A percentile compares a stretch with the other conserved stretches of the same genome.
These are phyloP conservation scores for Annulohypoxylon moriforme DNA, from an alignment of 495 filamentous ascomycete genomes.

Conservation along the genomic window DNA sequence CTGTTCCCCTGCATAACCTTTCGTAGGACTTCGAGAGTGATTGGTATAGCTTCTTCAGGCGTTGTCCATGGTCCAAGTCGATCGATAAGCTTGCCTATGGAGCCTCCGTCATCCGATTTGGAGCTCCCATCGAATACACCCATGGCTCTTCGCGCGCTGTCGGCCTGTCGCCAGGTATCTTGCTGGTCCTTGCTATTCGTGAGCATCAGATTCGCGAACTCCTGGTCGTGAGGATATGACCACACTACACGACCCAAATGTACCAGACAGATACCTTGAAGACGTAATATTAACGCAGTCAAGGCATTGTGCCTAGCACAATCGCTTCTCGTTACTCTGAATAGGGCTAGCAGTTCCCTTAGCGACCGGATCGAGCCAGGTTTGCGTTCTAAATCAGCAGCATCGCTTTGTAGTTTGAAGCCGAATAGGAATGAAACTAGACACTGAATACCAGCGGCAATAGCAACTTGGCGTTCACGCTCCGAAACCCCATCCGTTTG, in stretches of 20 bases:
- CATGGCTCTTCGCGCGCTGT: conserved; percentile 37
- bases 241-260: conserved; percentile 41
- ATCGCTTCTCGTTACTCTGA: conserved; percentile 37
- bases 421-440: conserved; percentile 45
- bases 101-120: conserved; percentile 42
- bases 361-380: conserved; percentile 32
- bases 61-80: conserved; percentile 48
- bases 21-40: conserved; percentile 44
- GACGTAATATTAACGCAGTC: conserved; percentile 44
- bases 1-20: conserved; percentile 36
- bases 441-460: conserved; percentile 45
- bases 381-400: conserved; percentile 41
- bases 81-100: conserved; percentile 47
- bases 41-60: conserved; percentile 44
- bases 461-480: conserved; percentile 40
- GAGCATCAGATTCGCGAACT: conserved; percentile 27
- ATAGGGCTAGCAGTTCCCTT: conserved; percentile 35
- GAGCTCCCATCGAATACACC: conserved; percentile 39
- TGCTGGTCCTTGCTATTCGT: conserved; percentile 39
- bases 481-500: conserved; percentile 29
- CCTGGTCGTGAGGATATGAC: conserved; percentile 38
- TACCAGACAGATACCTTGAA: conserved; percentile 45
- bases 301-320: conserved; percentile 35
- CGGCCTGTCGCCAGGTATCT: conserved; percentile 41
- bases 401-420: conserved; percentile 46